Conservation (phyloP, 2,329 filamentous ascomycete genomes). For the Pseudocercospora eumusae region DNA sequence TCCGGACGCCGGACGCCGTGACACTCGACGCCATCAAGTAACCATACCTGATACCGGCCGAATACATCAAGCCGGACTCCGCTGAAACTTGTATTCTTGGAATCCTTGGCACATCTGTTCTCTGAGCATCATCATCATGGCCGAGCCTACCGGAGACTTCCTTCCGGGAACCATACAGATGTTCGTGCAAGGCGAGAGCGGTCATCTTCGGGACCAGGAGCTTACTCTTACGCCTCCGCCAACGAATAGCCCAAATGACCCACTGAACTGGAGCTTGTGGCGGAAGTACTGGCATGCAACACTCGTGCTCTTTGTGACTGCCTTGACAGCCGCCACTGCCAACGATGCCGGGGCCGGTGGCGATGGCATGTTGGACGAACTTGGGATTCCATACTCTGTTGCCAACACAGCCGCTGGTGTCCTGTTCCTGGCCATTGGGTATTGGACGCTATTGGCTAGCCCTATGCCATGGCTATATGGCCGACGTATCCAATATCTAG, state of each 20-base stretch:
- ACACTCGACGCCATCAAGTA: conserved; percentile 21
- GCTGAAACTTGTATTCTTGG: not conserved
- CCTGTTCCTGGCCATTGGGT: conserved; percentile 58
- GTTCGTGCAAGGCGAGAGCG: conserved; percentile 23
- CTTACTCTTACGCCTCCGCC: conserved; percentile 58
- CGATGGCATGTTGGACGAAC: conserved; percentile 53
- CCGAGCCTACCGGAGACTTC: conserved; percentile 19
- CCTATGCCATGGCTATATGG: conserved; percentile 59
- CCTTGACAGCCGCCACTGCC: conserved; percentile 57
- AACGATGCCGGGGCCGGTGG: conserved; percentile 58
- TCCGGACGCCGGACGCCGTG: conserved; percentile 14
- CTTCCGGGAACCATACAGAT: conserved; percentile 31
- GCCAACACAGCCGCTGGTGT: conserved; percentile 61
- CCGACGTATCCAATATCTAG: conserved; percentile 56
- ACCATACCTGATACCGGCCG: conserved; percentile 9
- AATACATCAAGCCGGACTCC: not conserved
- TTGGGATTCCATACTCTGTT: conserved; percentile 54
- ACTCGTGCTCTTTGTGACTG: conserved; percentile 57
- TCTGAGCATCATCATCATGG: conserved; percentile 15
- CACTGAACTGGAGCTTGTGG: conserved; percentile 37
- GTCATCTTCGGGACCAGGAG: conserved; percentile 40
- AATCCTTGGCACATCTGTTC: not conserved
- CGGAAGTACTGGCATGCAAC: conserved; percentile 43
- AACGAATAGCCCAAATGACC: conserved; percentile 40
- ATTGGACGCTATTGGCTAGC: conserved; percentile 56